Evolutionary conservation across 176 grass and related monocot species (phyloP).

Genomic region (Aegilops speltoides): DNA sequence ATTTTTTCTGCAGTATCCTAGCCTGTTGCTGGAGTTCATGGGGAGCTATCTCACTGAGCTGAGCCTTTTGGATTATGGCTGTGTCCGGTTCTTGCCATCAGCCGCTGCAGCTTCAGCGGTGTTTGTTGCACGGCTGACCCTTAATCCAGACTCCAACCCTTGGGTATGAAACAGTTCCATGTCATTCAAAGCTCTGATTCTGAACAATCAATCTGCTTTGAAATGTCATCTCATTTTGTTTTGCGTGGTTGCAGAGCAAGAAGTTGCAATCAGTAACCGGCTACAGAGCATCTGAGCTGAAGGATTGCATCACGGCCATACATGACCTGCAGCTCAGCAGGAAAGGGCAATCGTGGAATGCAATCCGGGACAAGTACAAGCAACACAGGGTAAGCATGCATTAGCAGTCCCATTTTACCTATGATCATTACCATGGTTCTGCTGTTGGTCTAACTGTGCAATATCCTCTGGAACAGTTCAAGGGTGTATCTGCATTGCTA

Average conservation of each 20-base stretch:
- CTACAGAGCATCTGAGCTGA: constrained; percentile 67
- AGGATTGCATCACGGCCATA: constrained; percentile 59
- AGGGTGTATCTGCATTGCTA: constrained; percentile 67
- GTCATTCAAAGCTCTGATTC: background rate
- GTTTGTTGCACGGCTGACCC: constrained; percentile 76
- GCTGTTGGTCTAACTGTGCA: constrained; percentile 30
- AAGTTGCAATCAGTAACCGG: constrained; percentile 55
- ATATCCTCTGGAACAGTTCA: constrained; percentile 69
- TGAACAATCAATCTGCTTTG: background rate
- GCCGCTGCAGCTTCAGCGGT: constrained; percentile 72
- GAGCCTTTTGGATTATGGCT: constrained; percentile 74
- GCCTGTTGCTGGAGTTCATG: constrained; percentile 55
- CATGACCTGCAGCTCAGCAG: constrained; percentile 73
- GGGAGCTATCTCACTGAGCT: constrained; percentile 76
- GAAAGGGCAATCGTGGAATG: constrained; percentile 44
- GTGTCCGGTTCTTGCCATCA: constrained; percentile 76
- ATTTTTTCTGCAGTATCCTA: constrained; percentile 46
- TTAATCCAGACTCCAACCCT: constrained; percentile 60
- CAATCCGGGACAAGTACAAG: constrained; percentile 81
- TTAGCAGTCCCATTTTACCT: background rate
- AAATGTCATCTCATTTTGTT: constrained; percentile 20
- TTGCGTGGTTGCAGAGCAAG: constrained; percentile 54
- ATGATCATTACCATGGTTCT: background rate
- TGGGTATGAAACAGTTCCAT: constrained; percentile 58
- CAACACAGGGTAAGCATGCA: constrained; percentile 64